phyloP scores from a whole-genome alignment of 768 basidiomycete genomes.

The Tulasnella sp. region DNA sequence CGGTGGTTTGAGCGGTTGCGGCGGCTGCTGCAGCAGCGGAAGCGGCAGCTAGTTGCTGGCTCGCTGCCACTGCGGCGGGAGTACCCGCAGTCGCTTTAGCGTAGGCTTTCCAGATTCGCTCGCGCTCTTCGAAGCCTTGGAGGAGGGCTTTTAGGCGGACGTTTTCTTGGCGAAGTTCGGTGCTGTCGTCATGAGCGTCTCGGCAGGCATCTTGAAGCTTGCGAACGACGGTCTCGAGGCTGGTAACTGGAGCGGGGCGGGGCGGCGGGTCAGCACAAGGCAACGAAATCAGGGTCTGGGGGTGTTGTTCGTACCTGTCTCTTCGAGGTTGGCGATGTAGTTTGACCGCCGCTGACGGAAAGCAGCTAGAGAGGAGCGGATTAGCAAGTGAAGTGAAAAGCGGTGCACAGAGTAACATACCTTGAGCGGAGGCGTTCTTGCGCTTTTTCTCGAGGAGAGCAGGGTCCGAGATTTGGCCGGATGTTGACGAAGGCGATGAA shows the following conservation, averaged over 20 bases:
- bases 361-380: slow-evolving; percentile 3
- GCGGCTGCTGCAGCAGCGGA: slow-evolving; percentile 25
- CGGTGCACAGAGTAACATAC: slow-evolving; percentile 59
- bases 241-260: slow-evolving; percentile 49
- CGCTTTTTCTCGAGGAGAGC: slow-evolving; percentile 28
- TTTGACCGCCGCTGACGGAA: slow-evolving; percentile 48
- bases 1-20: slow-evolving; percentile 28
- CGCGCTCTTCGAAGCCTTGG: slow-evolving; percentile 41
- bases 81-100: slow-evolving; percentile 21
- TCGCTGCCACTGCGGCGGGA: slow-evolving; percentile 34
- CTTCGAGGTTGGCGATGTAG: slow-evolving; percentile 81
- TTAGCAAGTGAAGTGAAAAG: slow-evolving; percentile 6
- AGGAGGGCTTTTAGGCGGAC: slow-evolving; percentile 36
- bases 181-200: slow-evolving; percentile 52
- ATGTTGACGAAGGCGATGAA: background rate
- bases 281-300: background rate
- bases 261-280: background rate
- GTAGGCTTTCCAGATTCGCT: slow-evolving; percentile 31
- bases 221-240: slow-evolving; percentile 73
- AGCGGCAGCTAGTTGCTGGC: slow-evolving; percentile 41
- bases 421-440: slow-evolving; percentile 86
- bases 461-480: background rate
- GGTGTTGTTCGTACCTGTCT: slow-evolving; percentile 44
- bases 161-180: slow-evolving; percentile 60
- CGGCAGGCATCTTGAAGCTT: slow-evolving; percentile 76